Percentiles rank a stretch among this genome's conserved stretches.
phyloP scores from a whole-genome alignment of 1,284 basidiomycete species.

The Trametes versicolor region DNA sequence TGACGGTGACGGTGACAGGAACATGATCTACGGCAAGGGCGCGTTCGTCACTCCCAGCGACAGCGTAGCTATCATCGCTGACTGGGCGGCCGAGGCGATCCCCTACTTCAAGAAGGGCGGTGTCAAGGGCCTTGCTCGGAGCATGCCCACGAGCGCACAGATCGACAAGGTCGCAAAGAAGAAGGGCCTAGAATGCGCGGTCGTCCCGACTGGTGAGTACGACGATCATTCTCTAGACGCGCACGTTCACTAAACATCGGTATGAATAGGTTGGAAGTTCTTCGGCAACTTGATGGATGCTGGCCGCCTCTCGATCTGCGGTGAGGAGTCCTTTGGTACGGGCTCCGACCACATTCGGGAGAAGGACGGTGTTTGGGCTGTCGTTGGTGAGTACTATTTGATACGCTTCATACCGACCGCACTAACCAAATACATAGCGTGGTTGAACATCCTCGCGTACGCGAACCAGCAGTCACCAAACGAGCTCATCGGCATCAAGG shows the following conservation, averaged over 20 bases:
- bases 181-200: constrained; percentile 94
- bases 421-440: constrained; percentile 66
- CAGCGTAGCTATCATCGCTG: constrained; percentile 98
- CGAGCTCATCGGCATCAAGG: constrained; percentile 87
- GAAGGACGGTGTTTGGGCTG: constrained; percentile 99
- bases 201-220: constrained; percentile 91
- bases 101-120: constrained; percentile 96
- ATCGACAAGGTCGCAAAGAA: constrained; percentile 97
- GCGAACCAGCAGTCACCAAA: constrained; percentile 87
- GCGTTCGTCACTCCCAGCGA: constrained; percentile 99
- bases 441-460: constrained; percentile 96
- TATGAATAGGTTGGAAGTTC: constrained; percentile 92
- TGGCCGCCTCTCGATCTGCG: constrained; percentile 95
- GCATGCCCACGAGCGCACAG: constrained; percentile 97
- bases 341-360: constrained; percentile 99
- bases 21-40: constrained; percentile 99
- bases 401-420: neutral
- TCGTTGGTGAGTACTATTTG: constrained; percentile 70
- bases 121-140: constrained; percentile 94
- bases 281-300: constrained; percentile 99
- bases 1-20: constrained; percentile 97
- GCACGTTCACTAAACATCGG: constrained; percentile 17
- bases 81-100: constrained; percentile 93
- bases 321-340: constrained; percentile 99
- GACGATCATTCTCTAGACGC: neutral